These are phyloP conservation scores for Cylindrotheca closterium DNA, from an alignment of 108 stramenopile genomes.

Conservation along the genomic window DNA sequence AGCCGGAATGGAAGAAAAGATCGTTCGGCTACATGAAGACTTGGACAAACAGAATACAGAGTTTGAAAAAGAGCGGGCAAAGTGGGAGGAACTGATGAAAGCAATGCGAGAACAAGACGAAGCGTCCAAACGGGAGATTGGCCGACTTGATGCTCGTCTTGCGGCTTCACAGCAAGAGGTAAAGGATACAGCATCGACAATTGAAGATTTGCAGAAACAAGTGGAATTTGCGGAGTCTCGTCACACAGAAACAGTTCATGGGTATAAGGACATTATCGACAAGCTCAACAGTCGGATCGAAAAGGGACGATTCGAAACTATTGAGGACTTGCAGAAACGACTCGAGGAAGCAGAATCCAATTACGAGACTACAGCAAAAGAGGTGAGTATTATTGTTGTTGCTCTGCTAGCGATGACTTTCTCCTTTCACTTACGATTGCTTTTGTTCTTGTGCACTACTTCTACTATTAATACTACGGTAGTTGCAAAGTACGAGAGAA, in stretches of 20 bases:
- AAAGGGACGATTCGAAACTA: background rate
- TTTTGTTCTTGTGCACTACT: too few species aligned
- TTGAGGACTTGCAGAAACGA: slow-evolving; percentile 5
- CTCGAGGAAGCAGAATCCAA: slow-evolving; percentile 2
- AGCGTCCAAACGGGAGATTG: background rate
- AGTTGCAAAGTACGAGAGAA: too few species aligned
- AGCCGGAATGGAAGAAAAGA: background rate
- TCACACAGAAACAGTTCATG: slow-evolving; percentile 1
- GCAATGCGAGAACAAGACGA: background rate
- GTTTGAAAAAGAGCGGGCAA: background rate
- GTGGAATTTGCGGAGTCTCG: background rate
- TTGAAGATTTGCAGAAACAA: slow-evolving; percentile 5
- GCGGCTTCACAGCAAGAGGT: slow-evolving; percentile 9
- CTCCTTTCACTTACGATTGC: too few species aligned
- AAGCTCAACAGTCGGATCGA: background rate
- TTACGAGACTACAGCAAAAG: background rate
- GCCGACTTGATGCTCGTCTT: slow-evolving; percentile 3
- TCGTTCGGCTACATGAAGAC: background rate
- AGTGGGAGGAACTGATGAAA: background rate
- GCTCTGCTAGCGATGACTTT: too few species aligned
- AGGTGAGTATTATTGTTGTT: background rate
- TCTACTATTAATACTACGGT: too few species aligned
- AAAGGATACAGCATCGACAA: background rate
- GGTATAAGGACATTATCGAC: background rate
- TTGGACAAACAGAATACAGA: background rate